These are phyloP conservation scores for Murraya paniculata DNA, from an alignment of 345 rosid species.

Conservation along the genomic window DNA sequence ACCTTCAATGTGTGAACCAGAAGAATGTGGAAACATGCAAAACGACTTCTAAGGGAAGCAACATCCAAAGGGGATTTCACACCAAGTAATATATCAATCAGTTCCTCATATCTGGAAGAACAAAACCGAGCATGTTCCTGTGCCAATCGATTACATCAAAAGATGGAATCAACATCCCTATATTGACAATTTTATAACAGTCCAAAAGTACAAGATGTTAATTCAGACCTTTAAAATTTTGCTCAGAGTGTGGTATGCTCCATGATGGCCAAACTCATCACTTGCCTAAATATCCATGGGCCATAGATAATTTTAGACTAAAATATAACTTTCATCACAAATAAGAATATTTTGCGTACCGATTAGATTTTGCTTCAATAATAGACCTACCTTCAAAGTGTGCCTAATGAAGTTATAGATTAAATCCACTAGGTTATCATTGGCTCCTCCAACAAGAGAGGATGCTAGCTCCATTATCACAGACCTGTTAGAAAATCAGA, in stretches of 20 bases:
- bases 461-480: conserved; percentile 65
- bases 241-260: conserved; percentile 66
- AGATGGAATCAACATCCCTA: conserved; percentile 14
- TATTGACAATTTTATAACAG: conserved; percentile 3
- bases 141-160: conserved; percentile 25
- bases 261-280: conserved; percentile 49
- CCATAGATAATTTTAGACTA: conserved; percentile 11
- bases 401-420: conserved; percentile 58
- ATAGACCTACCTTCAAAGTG: conserved; percentile 72
- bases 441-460: conserved; percentile 70
- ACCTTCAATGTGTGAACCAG: conserved; percentile 79
- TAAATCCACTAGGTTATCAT: conserved; percentile 60
- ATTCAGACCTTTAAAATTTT: conserved; percentile 64
- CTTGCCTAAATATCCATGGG: conserved; percentile 42
- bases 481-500: conserved; percentile 29
- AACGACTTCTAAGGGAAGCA: conserved; percentile 59
- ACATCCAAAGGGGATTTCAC: conserved; percentile 52
- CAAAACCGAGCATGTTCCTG: conserved; percentile 82
- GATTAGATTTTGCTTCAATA: neutral
- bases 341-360: neutral
- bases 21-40: conserved; percentile 64
- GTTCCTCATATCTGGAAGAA: conserved; percentile 59
- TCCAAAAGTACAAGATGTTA: conserved; percentile 12
- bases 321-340: neutral
- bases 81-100: conserved; percentile 64